Evolutionary conservation across 2,329 filamentous ascomycete species (phyloP), one percentile per base, ranked within the genome.

Genomic region (Thelonectria rubi): DNA sequence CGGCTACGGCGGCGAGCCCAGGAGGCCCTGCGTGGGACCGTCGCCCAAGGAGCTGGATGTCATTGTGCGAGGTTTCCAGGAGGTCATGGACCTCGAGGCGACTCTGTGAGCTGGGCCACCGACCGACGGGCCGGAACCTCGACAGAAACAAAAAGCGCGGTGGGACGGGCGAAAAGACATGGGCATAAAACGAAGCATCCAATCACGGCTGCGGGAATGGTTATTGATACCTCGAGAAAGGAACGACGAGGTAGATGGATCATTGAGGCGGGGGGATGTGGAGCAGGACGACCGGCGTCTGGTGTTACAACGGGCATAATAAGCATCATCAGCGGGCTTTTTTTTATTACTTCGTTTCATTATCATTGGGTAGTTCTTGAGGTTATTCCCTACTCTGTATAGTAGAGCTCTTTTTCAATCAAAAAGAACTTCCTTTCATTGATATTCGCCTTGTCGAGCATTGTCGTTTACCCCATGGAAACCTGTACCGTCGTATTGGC

Each of bases 1-100:
- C 45, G 75, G 76, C 24, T 76, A 78, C 51, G 77, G 75, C 15
- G 76, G 78, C 21, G 75, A 74, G 65, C 79, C 79, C 14, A 65
- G 80, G 58, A 69, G 72, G 62, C 80, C 80, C 18, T 81, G 80
- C 62, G 65, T 69, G 45, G 62, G 72, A 46, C 78, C 76, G 8
- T 70, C 72, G 30, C 69, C 67, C 12, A 74, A 77, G 40, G 70
- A 75, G 47, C 70, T 77, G 18, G 67, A 75, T 43, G 69, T 60
- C 58, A 78, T 79, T 57, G 65, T 71, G 24, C 72, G 70, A 62
- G 78, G 78, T 52, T 77, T 81, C 58, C 67, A 74, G 24, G 72
- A 79, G 17, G 71, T 76, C 21, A 71, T 71, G 69, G 69, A 66
- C 24, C 56, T 79, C 42, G 73, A 74, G 57, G 65, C 62, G 9